Evolutionary conservation across 106 monocot species (phyloP).

Genomic region (Dioscorea dumetorum): DNA sequence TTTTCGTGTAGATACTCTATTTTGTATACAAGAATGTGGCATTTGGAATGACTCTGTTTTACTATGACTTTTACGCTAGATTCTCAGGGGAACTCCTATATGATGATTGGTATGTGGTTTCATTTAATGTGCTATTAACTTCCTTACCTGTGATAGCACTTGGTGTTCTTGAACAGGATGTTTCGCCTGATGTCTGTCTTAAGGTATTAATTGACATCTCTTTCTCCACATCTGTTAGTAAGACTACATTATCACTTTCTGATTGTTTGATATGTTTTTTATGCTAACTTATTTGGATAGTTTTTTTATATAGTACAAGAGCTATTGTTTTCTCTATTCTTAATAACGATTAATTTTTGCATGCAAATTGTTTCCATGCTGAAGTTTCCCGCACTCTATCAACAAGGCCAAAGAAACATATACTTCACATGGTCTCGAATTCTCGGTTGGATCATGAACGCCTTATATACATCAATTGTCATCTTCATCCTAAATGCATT

Average conservation of each 20-base stretch:
- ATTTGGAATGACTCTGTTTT: slow-evolving; percentile 24
- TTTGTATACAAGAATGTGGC: slow-evolving; percentile 26
- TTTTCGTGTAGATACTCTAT: slow-evolving; percentile 17
- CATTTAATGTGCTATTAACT: slow-evolving; percentile 23
- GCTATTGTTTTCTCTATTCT: too few species aligned
- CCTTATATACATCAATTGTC: slow-evolving; percentile 6
- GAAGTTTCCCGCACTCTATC: slow-evolving; percentile 19
- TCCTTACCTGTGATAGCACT: slow-evolving; percentile 25
- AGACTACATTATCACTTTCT: too few species aligned
- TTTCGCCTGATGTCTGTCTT: slow-evolving; percentile 19
- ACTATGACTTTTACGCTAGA: slow-evolving; percentile 12
- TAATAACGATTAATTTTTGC: too few species aligned
- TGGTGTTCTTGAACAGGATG: slow-evolving; percentile 26
- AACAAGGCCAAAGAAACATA: slow-evolving; percentile 15
- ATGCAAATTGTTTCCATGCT: not conserved
- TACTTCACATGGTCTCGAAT: slow-evolving; percentile 15
- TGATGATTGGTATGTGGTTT: slow-evolving; percentile 20
- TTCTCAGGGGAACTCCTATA: slow-evolving; percentile 16
- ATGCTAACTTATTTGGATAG: too few species aligned
- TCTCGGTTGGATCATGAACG: slow-evolving; percentile 25
- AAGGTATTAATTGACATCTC: not conserved
- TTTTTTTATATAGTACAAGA: too few species aligned
- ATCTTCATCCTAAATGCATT: slow-evolving; percentile 10
- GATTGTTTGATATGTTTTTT: too few species aligned
- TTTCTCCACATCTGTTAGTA: not conserved